Percentiles rank a stretch among this genome's conserved stretches.
phyloP scores from a whole-genome alignment of 768 basidiomycete species.

The Amanita muscaria region DNA sequence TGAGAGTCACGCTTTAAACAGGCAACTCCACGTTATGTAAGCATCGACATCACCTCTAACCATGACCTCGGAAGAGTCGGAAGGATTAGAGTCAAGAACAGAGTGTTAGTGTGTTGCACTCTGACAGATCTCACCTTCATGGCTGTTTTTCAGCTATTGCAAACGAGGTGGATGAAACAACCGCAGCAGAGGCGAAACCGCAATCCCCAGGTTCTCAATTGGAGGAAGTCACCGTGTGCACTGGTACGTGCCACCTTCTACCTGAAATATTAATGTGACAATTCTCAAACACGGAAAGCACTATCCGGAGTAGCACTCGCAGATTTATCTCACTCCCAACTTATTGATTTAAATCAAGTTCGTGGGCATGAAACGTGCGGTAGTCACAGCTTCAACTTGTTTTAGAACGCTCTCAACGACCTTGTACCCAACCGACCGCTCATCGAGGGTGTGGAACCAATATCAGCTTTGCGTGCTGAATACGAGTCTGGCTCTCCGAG shows the following conservation, averaged over 20 bases:
- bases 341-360: slow-evolving; percentile 19
- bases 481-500: slow-evolving; percentile 50
- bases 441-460: slow-evolving; percentile 44
- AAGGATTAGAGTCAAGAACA: background rate
- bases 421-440: slow-evolving; percentile 38
- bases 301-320: background rate
- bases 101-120: background rate
- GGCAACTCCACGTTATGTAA: background rate
- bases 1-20: too few relatives aligned
- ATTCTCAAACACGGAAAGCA: background rate
- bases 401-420: slow-evolving; percentile 20
- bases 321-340: slow-evolving; percentile 10
- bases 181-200: background rate
- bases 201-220: background rate
- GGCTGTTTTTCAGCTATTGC: background rate
- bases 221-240: background rate
- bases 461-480: slow-evolving; percentile 50
- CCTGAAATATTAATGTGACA: background rate
- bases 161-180: background rate
- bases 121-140: background rate
- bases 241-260: background rate
- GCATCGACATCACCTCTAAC: background rate
- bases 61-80: background rate
- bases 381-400: background rate
- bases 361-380: background rate